These are phyloP conservation scores for Daldinia decipiens DNA, from an alignment of 495 filamentous ascomycete genomes.

Conservation along the genomic window DNA sequence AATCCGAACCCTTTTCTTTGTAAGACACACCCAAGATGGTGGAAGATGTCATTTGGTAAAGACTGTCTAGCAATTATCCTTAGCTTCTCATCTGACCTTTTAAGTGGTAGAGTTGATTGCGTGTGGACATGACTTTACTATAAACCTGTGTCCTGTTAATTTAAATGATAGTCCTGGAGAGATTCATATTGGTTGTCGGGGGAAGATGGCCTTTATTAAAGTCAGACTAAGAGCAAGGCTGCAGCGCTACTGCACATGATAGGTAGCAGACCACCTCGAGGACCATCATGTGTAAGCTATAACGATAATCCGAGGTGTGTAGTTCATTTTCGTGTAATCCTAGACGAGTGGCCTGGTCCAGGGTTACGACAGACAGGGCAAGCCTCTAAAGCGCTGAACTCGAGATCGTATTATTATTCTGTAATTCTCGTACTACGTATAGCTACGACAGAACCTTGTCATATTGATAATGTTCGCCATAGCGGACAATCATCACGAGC, in stretches of 20 bases:
- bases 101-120: constrained; percentile 23
- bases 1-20: constrained; percentile 27
- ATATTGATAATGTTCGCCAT: constrained; percentile 32
- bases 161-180: constrained; percentile 33
- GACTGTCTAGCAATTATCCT: constrained; percentile 35
- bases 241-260: constrained; percentile 42
- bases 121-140: constrained; percentile 34
- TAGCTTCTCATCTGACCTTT: constrained; percentile 30
- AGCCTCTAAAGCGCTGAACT: constrained; percentile 25
- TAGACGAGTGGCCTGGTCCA: constrained; percentile 31
- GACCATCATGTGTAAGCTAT: constrained; percentile 41
- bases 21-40: constrained; percentile 29
- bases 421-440: constrained; percentile 27
- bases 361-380: constrained; percentile 36
- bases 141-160: constrained; percentile 36
- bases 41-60: constrained; percentile 37
- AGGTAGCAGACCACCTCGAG: constrained; percentile 20
- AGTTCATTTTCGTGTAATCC: constrained; percentile 38
- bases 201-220: constrained; percentile 25
- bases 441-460: constrained; percentile 31
- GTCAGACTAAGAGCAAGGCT: constrained; percentile 40
- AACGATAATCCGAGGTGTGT: constrained; percentile 40
- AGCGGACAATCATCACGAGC: constrained; percentile 41
- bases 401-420: constrained; percentile 8
- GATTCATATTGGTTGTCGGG: constrained; percentile 28